These are phyloP conservation scores for Fraxinus platypoda DNA, from an alignment of 305 asterid genomes.

Conservation along the genomic window DNA sequence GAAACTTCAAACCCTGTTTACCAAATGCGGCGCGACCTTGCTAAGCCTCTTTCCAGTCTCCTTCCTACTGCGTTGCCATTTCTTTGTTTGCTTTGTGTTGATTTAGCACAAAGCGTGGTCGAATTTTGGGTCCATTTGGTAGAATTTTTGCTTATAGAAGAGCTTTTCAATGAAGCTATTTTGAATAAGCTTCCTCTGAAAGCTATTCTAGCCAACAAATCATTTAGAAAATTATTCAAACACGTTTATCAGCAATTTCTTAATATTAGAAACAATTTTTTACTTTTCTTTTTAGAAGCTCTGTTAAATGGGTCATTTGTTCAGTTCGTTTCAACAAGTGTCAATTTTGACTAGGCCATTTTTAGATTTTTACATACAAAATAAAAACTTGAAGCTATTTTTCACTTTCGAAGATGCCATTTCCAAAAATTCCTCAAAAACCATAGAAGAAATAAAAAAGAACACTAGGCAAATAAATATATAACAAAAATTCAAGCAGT, in stretches of 20 bases:
- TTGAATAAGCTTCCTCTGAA: no score
- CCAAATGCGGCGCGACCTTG: not conserved
- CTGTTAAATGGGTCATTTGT: no score
- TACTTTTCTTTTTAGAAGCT: no score
- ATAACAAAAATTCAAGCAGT: not conserved
- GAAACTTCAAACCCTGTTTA: not conserved
- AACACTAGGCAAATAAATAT: not conserved
- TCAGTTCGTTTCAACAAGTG: no score
- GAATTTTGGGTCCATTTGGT: not conserved
- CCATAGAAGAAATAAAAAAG: not conserved
- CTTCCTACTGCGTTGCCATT: not conserved
- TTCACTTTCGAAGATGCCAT: not conserved
- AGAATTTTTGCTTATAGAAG: no score
- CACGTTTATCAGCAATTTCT: no score
- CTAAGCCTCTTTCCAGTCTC: not conserved
- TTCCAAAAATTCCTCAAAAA: not conserved
- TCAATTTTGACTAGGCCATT: not conserved
- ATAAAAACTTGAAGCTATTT: not conserved
- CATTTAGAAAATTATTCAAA: no score
- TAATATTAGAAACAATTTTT: no score
- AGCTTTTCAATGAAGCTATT: not conserved
- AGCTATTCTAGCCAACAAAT: no score
- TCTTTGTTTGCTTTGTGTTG: not conserved
- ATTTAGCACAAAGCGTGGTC: not conserved
- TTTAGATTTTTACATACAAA: not conserved